Base-by-base conservation (phyloP, 2,329 filamentous ascomycete genomes). In the Apiospora arundinis region DNA sequence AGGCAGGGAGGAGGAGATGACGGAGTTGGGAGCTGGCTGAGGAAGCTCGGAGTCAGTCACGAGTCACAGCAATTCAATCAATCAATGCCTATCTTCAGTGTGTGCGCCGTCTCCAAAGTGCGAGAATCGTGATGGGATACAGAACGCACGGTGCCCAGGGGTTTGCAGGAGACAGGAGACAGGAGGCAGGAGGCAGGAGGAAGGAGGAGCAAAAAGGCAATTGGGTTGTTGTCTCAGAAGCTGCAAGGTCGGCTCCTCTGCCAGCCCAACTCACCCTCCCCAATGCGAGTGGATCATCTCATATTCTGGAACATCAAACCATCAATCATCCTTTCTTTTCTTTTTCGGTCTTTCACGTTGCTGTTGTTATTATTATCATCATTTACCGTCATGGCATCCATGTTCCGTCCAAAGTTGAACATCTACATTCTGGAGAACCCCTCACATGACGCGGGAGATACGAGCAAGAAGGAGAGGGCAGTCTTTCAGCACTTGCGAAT, bases 251-350 rank as follows among this genome's bases (percentile, higher is more conserved):
- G 56, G 18, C 56, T 45, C 18, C 40, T 21, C 56, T 63, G 56
- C 32, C 56, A 63, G 32, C 56, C 56, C 56, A 63, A 63, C 56
- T 63, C 56, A 18, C 25, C 18, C 14, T 9, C 28, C 52, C 52
- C 52, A 60, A 60, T 60, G 32, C 32, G 32, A 40, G 56, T 63
- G 56, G 56, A 23, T n/a, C 32, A 63, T 40, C 56, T 40, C 56
- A 63, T 63, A 63, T 63, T 63, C 56, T 63, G 56, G 56, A 63
- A 63, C 56, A 63, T 63, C 52, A 37, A 32, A 60, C 52, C 52
- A 60, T 56, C 25, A 60, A 37, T 37, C 56, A 63, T 40, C 56
- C 56, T 63, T 40, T 63, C 32, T 40, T 40, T 63, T 11, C 18
- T 40, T n/a, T 40, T 21, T 9, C 11, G 18, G 37, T 18, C 28